phyloP scores from a whole-genome alignment of 352 stramenopile genomes.

The Pythium monospermum region DNA sequence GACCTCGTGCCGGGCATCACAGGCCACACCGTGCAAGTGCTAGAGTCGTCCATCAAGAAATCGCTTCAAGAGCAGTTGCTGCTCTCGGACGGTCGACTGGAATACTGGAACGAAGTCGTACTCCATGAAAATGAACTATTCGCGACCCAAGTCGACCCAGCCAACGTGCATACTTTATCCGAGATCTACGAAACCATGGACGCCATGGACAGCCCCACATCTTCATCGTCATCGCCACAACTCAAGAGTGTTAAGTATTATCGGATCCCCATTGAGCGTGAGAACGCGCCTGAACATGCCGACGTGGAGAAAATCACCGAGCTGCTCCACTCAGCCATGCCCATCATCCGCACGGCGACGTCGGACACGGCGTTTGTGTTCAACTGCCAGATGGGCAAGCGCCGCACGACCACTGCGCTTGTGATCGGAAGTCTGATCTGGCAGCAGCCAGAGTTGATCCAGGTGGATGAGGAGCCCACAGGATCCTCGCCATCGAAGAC shows the following conservation, averaged over 20 bases:
- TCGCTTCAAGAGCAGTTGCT: constrained; percentile 69
- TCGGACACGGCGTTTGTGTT: constrained; percentile 76
- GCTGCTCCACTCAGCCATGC: constrained; percentile 34
- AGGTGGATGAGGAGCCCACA: constrained; percentile 3
- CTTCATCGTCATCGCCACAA: too few species aligned
- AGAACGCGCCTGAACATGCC: constrained; percentile 74
- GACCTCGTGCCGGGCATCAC: constrained; percentile 79
- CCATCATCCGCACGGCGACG: constrained; percentile 18
- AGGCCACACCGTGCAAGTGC: constrained; percentile 72
- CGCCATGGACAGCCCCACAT: constrained; percentile 26
- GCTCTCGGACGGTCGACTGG: constrained; percentile 39
- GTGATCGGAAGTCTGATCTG: constrained; percentile 66
- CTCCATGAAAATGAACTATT: constrained; percentile 65
- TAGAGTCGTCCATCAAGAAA: constrained; percentile 77
- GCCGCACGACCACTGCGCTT: constrained; percentile 73
- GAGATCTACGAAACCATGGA: constrained; percentile 56
- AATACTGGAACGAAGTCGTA: constrained; percentile 78
- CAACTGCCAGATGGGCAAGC: constrained; percentile 87
- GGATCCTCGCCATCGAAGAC: background rate
- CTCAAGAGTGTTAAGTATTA: constrained; percentile 60
- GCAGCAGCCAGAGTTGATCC: constrained; percentile 34
- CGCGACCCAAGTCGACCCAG: constrained; percentile 29
- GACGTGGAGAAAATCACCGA: constrained; percentile 69
- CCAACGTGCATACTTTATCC: constrained; percentile 50
- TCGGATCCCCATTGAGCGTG: constrained; percentile 72